phyloP scores from a whole-genome alignment of 1,284 basidiomycete genomes.

The Apiotrichum laibachii region DNA sequence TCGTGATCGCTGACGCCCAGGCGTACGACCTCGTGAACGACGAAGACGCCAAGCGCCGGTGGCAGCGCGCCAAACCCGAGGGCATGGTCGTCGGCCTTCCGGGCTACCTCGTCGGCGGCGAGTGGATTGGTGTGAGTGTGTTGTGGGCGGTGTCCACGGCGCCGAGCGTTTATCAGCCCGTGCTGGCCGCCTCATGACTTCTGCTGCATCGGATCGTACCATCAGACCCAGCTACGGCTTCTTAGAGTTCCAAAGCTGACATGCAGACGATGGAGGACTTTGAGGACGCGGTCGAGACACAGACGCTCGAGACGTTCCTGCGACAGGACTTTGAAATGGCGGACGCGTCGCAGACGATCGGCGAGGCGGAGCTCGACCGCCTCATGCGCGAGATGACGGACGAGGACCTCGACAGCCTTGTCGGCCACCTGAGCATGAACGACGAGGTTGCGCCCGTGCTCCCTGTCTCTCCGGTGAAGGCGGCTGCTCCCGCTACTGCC shows the following conservation, averaged over 20 bases:
- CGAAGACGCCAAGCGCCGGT: conserved; percentile 46
- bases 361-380: conserved; percentile 44
- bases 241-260: neutral
- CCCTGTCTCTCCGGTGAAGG: too few relatives aligned
- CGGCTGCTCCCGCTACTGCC: neutral
- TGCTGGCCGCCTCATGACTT: too few relatives aligned
- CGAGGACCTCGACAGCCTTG: conserved; percentile 42
- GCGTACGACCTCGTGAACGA: conserved; percentile 45
- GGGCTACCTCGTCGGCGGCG: conserved; percentile 47
- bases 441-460: conserved; percentile 1
- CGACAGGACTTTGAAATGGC: conserved; percentile 41
- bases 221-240: neutral
- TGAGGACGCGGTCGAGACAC: conserved; percentile 46
- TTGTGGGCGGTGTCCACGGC: too few relatives aligned
- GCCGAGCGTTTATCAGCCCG: too few relatives aligned
- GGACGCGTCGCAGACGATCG: conserved; percentile 29
- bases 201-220: neutral
- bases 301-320: conserved; percentile 39
- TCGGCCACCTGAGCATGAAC: conserved; percentile 34
- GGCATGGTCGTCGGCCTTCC: conserved; percentile 46
- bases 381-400: conserved; percentile 47
- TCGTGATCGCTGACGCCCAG: conserved; percentile 3
- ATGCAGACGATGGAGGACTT: conserved; percentile 49
- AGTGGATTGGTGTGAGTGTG: conserved; percentile 48
- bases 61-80: conserved; percentile 47